phyloP scores from a whole-genome alignment of 208 protist species.

The Trypanosoma melophagium region DNA sequence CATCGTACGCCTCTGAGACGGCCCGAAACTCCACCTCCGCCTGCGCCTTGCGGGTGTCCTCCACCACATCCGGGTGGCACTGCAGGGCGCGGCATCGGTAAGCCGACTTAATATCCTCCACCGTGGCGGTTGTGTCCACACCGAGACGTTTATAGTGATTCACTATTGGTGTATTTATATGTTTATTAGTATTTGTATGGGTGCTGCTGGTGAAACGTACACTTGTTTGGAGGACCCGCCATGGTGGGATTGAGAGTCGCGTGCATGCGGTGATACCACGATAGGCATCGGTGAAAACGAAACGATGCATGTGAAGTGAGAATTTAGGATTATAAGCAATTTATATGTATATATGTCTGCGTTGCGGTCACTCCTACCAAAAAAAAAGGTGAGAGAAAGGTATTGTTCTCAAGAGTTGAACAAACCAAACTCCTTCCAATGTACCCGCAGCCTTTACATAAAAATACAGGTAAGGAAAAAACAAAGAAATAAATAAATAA shows the following conservation, averaged over 20 bases:
- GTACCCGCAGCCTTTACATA: neutral
- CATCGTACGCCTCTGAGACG: constrained; percentile 47
- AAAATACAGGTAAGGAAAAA: neutral
- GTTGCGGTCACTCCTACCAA: too few species aligned
- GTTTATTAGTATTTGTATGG: neutral
- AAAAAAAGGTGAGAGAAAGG: too few species aligned
- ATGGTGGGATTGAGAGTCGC: neutral
- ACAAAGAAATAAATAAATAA: constrained; percentile 1
- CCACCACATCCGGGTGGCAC: constrained; percentile 47
- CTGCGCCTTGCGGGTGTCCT: constrained; percentile 17
- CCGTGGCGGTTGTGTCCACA: constrained; percentile 47
- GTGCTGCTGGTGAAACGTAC: constrained; percentile 21
- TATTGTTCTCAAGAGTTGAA: neutral
- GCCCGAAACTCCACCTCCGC: constrained; percentile 39
- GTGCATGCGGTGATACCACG: neutral
- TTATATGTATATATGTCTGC: too few species aligned
- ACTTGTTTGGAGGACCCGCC: constrained; percentile 2
- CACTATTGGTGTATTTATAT: constrained; percentile 15
- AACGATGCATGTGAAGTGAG: too few species aligned
- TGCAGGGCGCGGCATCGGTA: constrained; percentile 36
- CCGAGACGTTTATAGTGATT: constrained; percentile 71
- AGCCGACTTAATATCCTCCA: constrained; percentile 47
- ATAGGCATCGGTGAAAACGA: too few species aligned
- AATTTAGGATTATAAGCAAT: too few species aligned
- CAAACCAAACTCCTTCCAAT: neutral